Conservation (phyloP, 805 yeast species). For the Kluyveromyces siamensis region DNA sequence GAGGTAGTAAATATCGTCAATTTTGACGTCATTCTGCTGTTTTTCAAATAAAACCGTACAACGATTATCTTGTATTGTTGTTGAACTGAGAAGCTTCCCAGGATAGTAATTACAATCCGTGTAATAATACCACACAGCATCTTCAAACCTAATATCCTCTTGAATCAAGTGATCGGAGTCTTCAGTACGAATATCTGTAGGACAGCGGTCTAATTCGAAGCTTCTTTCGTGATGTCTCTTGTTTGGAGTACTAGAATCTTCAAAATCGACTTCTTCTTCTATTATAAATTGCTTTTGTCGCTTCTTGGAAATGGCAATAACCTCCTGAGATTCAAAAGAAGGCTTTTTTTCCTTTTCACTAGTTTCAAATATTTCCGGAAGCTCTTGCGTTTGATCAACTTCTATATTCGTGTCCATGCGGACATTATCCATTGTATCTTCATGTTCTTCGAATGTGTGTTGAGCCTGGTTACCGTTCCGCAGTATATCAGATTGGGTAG, state of each 20-base stretch:
- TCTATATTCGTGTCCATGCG: neutral
- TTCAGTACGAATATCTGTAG: slow-evolving; percentile 3
- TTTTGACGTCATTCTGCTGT: slow-evolving; percentile 11
- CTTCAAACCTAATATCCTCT: slow-evolving; percentile 23
- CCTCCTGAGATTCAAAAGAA: neutral
- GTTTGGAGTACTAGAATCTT: slow-evolving; percentile 1
- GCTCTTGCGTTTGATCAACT: neutral
- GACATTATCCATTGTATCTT: neutral
- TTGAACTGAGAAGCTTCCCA: slow-evolving; percentile 31
- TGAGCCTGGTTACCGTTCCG: neutral
- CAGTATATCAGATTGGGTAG: neutral
- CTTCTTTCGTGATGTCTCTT: slow-evolving; percentile 4
- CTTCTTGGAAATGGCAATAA: neutral
- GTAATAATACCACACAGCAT: slow-evolving; percentile 45
- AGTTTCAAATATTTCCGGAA: neutral
- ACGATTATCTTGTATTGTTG: slow-evolving; percentile 9
- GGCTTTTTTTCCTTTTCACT: neutral
- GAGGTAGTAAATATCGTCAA: slow-evolving; percentile 33
- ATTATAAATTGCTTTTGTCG: neutral
- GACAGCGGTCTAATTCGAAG: slow-evolving; percentile 1
- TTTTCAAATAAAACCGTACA: slow-evolving; percentile 17
- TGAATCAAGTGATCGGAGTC: slow-evolving; percentile 15
- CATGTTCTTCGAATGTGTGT: neutral
- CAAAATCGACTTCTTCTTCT: slow-evolving; percentile 1
- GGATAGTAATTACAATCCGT: slow-evolving; percentile 39